A percentile compares a stretch with the other conserved stretches of the same genome.
Evolutionary conservation across 2,329 filamentous ascomycete genomes (phyloP).

Genomic region (Cladorrhinum sp.): DNA sequence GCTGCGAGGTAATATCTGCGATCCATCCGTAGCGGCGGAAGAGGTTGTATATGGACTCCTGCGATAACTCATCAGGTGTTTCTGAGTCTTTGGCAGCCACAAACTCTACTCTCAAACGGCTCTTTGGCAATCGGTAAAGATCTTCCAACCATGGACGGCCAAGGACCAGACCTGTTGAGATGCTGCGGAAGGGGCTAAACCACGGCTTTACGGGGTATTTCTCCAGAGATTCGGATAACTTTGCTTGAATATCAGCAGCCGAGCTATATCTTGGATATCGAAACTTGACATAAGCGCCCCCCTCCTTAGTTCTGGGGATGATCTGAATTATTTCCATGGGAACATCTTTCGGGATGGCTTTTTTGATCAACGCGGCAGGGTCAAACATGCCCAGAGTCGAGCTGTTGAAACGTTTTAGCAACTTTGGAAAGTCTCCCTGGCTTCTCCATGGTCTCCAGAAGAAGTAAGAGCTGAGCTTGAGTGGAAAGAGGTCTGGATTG

Average conservation of each 20-base stretch:
- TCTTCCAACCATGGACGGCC: conserved; percentile 95
- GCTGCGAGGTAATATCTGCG: conserved; percentile 76
- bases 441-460: conserved; percentile 47
- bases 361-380: conserved; percentile 53
- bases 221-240: conserved; percentile 60
- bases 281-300: conserved; percentile 91
- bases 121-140: conserved; percentile 75
- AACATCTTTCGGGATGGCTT: conserved; percentile 60
- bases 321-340: conserved; percentile 75
- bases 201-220: conserved; percentile 76
- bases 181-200: conserved; percentile 78
- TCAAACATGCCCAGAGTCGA: conserved; percentile 50
- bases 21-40: conserved; percentile 92
- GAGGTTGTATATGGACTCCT: conserved; percentile 81
- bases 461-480: conserved; percentile 57
- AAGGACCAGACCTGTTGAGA: conserved; percentile 70
- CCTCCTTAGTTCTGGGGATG: conserved; percentile 81
- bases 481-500: conserved; percentile 72
- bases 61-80: conserved; percentile 65
- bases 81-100: conserved; percentile 66
- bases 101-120: conserved; percentile 79
- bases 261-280: conserved; percentile 44
- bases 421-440: conserved; percentile 47
- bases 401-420: conserved; percentile 52
- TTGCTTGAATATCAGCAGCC: conserved; percentile 40